Conservation (phyloP, 768 basidiomycete species). For the Xanthoconium stramineum region DNA sequence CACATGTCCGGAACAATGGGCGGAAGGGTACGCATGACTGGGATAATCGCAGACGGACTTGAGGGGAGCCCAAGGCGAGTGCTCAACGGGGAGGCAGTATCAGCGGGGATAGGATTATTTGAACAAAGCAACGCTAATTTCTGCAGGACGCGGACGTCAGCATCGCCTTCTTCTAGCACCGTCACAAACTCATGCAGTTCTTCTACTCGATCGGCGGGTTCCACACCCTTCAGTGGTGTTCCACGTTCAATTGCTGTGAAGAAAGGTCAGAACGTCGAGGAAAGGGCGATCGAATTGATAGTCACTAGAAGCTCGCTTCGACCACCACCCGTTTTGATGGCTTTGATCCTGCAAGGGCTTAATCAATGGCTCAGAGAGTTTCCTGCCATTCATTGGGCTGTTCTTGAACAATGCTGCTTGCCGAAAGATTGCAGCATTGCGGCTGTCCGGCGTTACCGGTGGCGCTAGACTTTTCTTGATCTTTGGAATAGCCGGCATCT, state of each 20-base stretch:
- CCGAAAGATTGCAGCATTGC: slow-evolving; percentile 56
- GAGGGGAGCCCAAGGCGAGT: slow-evolving; percentile 48
- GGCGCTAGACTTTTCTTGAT: slow-evolving; percentile 30
- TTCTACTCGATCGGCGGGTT: slow-evolving; percentile 39
- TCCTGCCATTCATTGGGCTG: slow-evolving; percentile 62
- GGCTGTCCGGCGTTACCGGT: slow-evolving; percentile 67
- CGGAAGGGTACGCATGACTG: slow-evolving; percentile 35
- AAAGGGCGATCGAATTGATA: slow-evolving; percentile 13
- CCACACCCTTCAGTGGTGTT: slow-evolving; percentile 39
- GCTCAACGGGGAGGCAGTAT: slow-evolving; percentile 49
- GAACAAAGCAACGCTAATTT: slow-evolving; percentile 63
- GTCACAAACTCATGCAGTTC: slow-evolving; percentile 54
- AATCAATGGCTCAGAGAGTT: slow-evolving; percentile 54
- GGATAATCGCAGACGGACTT: slow-evolving; percentile 57
- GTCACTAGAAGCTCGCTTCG: slow-evolving; percentile 69
- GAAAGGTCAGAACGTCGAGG: slow-evolving; percentile 8
- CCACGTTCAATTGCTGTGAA: slow-evolving; percentile 43
- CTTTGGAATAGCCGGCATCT: slow-evolving; percentile 36
- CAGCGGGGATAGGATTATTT: slow-evolving; percentile 47
- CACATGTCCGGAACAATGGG: slow-evolving; percentile 60
- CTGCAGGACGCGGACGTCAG: slow-evolving; percentile 55
- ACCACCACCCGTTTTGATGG: slow-evolving; percentile 82
- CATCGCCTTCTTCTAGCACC: slow-evolving; percentile 51
- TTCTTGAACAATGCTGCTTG: slow-evolving; percentile 80
- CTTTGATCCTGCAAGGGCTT: slow-evolving; percentile 65